A percentile compares a stretch with the other conserved stretches of the same genome.
Evolutionary conservation across 2,329 filamentous ascomycete genomes (phyloP).

Genomic region (Fusarium tupiense): DNA sequence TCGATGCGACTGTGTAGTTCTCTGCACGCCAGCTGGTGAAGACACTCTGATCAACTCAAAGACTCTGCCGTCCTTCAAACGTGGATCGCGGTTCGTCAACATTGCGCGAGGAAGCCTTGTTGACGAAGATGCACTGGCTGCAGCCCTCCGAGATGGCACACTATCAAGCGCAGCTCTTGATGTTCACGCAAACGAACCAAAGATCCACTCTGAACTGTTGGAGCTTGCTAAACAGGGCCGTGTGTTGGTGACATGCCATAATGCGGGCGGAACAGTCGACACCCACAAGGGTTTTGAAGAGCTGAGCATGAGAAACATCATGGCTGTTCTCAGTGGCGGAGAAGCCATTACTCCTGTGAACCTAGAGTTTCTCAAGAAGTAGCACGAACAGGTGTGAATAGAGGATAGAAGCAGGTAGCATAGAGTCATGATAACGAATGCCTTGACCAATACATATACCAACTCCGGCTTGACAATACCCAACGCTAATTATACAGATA

Average conservation of each 20-base stretch:
- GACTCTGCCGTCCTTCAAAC: constrained; percentile 61
- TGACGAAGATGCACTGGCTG: constrained; percentile 70
- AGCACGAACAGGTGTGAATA: background rate
- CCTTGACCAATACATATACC: constrained; percentile 9
- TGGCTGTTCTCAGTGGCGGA: constrained; percentile 64
- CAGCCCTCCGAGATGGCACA: constrained; percentile 63
- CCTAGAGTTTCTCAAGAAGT: constrained; percentile 57
- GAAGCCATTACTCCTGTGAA: constrained; percentile 71
- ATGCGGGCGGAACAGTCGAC: constrained; percentile 73
- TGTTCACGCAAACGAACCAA: constrained; percentile 70
- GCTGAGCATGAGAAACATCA: constrained; percentile 72
- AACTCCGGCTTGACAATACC: constrained; percentile 30
- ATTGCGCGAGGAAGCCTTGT: constrained; percentile 72
- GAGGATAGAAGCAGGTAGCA: background rate
- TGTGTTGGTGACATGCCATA: constrained; percentile 72
- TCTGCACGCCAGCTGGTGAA: constrained; percentile 65
- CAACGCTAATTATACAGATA: constrained; percentile 11
- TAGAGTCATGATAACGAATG: background rate
- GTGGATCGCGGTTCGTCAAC: constrained; percentile 69
- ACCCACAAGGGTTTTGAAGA: constrained; percentile 74
- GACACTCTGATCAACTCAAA: constrained; percentile 58
- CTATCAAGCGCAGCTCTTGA: constrained; percentile 68
- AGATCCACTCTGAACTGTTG: constrained; percentile 58
- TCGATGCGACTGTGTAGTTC: constrained; percentile 67
- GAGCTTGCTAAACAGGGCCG: constrained; percentile 52